Conservation (phyloP, 352 stramenopile genomes). For the Elongisporangium undulatum region DNA sequence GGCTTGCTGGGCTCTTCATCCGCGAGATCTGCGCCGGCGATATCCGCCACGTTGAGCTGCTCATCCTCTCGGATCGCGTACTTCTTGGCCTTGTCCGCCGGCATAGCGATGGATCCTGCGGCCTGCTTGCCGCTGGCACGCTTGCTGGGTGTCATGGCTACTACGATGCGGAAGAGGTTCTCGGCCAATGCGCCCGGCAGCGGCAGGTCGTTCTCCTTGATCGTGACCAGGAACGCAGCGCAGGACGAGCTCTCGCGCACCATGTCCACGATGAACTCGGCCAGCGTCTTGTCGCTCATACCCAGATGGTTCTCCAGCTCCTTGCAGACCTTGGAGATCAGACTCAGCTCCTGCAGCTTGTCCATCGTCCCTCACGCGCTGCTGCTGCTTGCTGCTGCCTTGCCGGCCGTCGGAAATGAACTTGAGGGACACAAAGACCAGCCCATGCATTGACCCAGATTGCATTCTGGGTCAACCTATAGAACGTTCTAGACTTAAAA, state of each 20-base stretch:
- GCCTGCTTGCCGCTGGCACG: slow-evolving; percentile 1
- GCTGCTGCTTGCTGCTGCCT: slow-evolving; percentile 4
- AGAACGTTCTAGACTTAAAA: slow-evolving; percentile 1
- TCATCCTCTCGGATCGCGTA: slow-evolving; percentile 56
- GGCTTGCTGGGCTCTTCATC: slow-evolving; percentile 15
- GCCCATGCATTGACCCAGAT: neutral
- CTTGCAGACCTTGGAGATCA: slow-evolving; percentile 87
- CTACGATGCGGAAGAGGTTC: slow-evolving; percentile 79
- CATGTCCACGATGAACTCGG: slow-evolving; percentile 95
- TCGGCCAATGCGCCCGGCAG: slow-evolving; percentile 57
- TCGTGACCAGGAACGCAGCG: slow-evolving; percentile 45
- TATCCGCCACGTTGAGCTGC: slow-evolving; percentile 64
- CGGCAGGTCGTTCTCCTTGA: slow-evolving; percentile 62
- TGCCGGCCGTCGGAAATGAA: slow-evolving; percentile 3
- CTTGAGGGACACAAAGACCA: neutral
- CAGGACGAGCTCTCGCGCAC: slow-evolving; percentile 72
- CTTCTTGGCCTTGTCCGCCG: slow-evolving; percentile 13
- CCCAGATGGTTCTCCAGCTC: slow-evolving; percentile 91
- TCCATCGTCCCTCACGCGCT: slow-evolving; percentile 54
- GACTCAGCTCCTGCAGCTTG: slow-evolving; percentile 85
- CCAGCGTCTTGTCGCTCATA: slow-evolving; percentile 95
- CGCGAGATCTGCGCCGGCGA: slow-evolving; percentile 29
- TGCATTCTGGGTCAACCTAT: neutral
- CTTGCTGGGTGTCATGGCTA: slow-evolving; percentile 68
- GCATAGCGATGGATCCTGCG: neutral